These are phyloP conservation scores for Diaporthe australafricana DNA, from an alignment of 2,329 filamentous ascomycete species.

Conservation along the genomic window DNA sequence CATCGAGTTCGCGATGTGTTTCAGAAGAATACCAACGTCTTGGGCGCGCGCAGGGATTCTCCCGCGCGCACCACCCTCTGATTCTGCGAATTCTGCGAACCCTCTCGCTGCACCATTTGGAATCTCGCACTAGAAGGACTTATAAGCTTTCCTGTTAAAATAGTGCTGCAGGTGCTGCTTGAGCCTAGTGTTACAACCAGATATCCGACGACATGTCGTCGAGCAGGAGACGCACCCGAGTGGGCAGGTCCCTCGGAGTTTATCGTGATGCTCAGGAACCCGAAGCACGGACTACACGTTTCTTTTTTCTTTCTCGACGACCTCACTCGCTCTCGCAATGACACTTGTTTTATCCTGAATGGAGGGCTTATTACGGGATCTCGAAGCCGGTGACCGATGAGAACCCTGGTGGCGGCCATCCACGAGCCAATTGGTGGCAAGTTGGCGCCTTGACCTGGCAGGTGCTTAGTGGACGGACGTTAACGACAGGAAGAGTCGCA, in stretches of 20 bases:
- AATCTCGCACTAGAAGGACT: not conserved
- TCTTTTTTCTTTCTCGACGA: not conserved
- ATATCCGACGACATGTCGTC: conserved; percentile 2
- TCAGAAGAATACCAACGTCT: conserved; percentile 11
- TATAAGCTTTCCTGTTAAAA: conserved; percentile 13
- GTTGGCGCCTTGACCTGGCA: not conserved
- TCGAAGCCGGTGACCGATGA: not conserved
- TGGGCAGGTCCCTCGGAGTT: not conserved
- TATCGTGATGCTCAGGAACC: conserved; percentile 1
- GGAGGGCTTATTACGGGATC: not conserved
- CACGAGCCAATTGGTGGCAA: not conserved
- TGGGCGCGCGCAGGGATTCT: conserved; percentile 5
- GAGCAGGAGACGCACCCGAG: conserved; percentile 6
- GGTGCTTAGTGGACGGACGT: too few species aligned
- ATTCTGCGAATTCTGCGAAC: not conserved
- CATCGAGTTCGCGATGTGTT: not conserved
- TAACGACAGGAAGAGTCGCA: not conserved
- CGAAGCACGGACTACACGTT: not conserved
- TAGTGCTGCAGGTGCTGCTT: conserved; percentile 15
- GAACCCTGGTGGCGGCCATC: not conserved
- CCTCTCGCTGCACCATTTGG: conserved; percentile 7
- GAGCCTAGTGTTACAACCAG: conserved; percentile 24
- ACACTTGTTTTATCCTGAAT: not conserved
- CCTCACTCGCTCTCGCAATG: not conserved
- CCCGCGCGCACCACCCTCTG: not conserved